phyloP scores from a whole-genome alignment of 139 green algal species.

The Eudorina sp. region DNA sequence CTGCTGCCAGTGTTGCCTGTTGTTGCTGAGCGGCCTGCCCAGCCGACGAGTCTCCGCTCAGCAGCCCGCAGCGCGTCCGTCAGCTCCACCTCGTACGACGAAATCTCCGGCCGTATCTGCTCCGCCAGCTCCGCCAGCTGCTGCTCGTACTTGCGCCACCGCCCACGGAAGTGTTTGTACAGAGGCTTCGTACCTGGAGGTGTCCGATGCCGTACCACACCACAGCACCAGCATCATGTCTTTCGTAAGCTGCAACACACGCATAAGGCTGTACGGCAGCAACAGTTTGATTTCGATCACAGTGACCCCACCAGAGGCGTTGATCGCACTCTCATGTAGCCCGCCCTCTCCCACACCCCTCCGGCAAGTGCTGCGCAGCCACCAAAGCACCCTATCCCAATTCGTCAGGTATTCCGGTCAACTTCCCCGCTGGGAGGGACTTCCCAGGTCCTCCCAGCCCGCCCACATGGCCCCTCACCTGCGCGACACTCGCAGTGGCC shows the following conservation, averaged over 20 bases:
- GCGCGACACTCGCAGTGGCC: constrained; percentile 76
- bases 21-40: no score
- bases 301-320: neutral
- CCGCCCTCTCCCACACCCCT: neutral
- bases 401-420: no score
- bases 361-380: neutral
- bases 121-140: constrained; percentile 60
- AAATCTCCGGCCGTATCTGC: constrained; percentile 43
- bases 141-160: constrained; percentile 68
- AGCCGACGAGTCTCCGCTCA: constrained; percentile 11
- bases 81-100: constrained; percentile 51
- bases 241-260: neutral
- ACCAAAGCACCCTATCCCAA: neutral
- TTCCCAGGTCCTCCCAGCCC: no score
- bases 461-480: constrained; percentile 60
- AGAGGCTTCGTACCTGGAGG: constrained; percentile 77
- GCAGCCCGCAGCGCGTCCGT: constrained; percentile 21
- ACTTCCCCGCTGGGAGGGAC: no score
- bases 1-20: neutral
- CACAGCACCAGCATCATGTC: no score
- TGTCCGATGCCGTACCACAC: no score
- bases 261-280: no score
- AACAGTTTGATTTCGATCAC: neutral
- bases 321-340: neutral
- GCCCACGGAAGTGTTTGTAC: constrained; percentile 69